Conservation (phyloP, 2,329 filamentous ascomycete genomes). For the Aspergillus tamarii region DNA sequence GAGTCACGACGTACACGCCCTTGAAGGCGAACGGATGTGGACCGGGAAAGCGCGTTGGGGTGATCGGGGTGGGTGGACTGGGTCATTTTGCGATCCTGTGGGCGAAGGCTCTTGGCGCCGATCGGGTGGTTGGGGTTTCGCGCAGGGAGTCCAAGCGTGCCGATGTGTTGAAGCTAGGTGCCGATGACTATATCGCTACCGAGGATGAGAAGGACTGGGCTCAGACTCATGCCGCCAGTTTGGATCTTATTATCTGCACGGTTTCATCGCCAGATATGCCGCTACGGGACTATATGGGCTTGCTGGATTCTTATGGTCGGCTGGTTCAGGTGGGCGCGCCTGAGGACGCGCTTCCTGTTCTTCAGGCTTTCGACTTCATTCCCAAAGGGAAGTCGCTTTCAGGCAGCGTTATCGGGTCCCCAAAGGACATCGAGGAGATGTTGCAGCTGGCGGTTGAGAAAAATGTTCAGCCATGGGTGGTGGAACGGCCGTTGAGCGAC, state of each 20-base stretch:
- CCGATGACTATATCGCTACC: conserved; percentile 60
- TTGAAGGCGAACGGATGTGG: conserved; percentile 69
- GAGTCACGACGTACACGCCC: conserved; percentile 73
- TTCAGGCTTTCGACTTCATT: too few relatives aligned
- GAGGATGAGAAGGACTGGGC: conserved; percentile 60
- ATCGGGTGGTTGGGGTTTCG: conserved; percentile 62
- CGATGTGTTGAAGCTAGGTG: conserved; percentile 60
- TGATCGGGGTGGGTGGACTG: conserved; percentile 74
- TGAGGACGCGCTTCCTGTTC: too few relatives aligned
- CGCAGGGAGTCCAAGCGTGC: conserved; percentile 53
- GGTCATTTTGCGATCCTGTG: conserved; percentile 75
- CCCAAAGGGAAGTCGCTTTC: too few relatives aligned
- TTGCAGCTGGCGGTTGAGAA: not conserved
- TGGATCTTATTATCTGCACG: conserved; percentile 62
- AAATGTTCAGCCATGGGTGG: not conserved
- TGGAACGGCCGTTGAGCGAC: not conserved
- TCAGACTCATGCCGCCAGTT: conserved; percentile 48
- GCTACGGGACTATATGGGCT: too few relatives aligned
- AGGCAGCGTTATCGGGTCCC: too few relatives aligned
- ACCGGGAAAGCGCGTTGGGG: conserved; percentile 71
- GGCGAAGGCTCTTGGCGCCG: conserved; percentile 71
- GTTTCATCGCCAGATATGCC: conserved; percentile 54
- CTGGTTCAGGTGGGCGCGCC: too few relatives aligned
- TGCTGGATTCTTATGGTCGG: too few relatives aligned
- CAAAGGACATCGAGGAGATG: not conserved